These are phyloP conservation scores for Logfia minima DNA, from an alignment of 129 eudicot species.

Conservation along the genomic window DNA sequence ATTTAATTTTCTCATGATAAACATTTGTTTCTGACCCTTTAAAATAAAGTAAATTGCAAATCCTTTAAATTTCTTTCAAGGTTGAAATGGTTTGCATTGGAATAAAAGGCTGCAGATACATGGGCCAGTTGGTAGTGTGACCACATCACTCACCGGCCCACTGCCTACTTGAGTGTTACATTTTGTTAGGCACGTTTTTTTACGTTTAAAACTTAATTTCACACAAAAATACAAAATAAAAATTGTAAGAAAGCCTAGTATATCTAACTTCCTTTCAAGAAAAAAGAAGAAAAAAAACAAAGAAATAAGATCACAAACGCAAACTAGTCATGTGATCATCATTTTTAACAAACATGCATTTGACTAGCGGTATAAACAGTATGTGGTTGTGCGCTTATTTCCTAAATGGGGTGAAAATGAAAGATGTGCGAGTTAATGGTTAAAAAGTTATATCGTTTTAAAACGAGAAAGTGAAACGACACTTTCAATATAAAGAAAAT, in stretches of 20 bases:
- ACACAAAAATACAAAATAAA: background rate
- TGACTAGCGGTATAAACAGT: background rate
- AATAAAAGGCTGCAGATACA: background rate
- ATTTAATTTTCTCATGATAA: background rate
- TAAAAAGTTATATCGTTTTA: background rate
- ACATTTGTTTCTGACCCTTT: background rate
- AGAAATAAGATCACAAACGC: background rate
- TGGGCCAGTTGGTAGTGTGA: conserved; percentile 12
- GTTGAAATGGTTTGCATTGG: background rate
- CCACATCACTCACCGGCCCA: conserved; percentile 18
- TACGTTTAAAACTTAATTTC: conserved; percentile 14
- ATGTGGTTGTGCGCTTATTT: background rate
- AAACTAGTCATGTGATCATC: background rate
- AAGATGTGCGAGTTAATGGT: background rate
- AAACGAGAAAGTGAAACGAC: background rate
- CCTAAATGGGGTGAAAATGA: background rate
- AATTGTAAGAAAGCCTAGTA: background rate
- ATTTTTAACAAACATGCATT: background rate
- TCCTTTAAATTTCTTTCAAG: background rate
- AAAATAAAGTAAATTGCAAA: background rate
- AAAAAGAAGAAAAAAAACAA: no score
- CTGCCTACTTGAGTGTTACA: conserved; percentile 13
- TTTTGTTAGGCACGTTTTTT: conserved; percentile 32
- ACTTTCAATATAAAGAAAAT: no score
- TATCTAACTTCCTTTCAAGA: background rate